These are phyloP conservation scores for Lentinula aciculospora DNA, from an alignment of 768 basidiomycete genomes.

Conservation along the genomic window DNA sequence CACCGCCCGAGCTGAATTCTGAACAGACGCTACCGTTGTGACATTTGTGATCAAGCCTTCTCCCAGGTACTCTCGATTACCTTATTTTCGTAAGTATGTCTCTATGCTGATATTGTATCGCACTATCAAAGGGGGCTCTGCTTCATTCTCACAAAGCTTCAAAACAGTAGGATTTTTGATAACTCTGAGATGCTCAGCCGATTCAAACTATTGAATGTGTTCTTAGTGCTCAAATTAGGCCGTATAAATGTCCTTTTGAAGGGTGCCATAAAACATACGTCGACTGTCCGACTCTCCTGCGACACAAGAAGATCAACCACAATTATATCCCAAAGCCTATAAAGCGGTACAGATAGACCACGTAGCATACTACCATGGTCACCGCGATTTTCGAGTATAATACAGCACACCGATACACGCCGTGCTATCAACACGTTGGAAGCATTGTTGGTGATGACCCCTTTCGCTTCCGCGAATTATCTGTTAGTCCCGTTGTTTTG, in stretches of 20 bases:
- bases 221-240: not conserved
- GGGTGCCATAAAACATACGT: constrained; percentile 4
- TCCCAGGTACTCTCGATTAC: not conserved
- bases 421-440: not conserved
- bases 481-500: not conserved
- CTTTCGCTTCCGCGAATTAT: not conserved
- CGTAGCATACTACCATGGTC: not conserved
- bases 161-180: not conserved
- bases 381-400: not conserved
- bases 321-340: constrained; percentile 6
- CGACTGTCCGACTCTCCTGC: constrained; percentile 1
- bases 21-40: constrained; percentile 1
- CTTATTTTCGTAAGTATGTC: not conserved
- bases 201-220: not conserved
- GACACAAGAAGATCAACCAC: constrained; percentile 5
- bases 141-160: constrained; percentile 5
- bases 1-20: not conserved
- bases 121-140: not conserved
- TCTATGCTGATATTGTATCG: not conserved
- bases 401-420: not conserved
- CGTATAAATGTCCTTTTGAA: constrained; percentile 4
- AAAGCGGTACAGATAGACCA: constrained; percentile 1
- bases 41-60: constrained; percentile 5
- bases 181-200: too few relatives aligned
- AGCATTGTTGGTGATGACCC: not conserved